Conservation (phyloP, 345 rosid species). For the Ceriops zippeliana region DNA sequence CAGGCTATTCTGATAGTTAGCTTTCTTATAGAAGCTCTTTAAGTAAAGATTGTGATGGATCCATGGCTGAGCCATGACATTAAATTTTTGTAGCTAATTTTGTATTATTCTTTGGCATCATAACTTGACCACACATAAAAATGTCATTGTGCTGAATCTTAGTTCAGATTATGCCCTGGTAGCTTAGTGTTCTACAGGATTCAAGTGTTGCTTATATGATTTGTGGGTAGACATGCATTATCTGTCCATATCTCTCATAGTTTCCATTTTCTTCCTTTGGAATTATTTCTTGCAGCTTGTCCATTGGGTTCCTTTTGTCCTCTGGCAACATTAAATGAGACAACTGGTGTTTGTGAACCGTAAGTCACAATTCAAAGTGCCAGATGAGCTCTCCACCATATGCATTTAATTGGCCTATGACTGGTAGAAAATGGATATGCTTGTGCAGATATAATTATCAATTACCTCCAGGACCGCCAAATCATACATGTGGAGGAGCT, state of each 20-base stretch:
- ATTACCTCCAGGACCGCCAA: slow-evolving; percentile 58
- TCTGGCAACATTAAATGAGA: slow-evolving; percentile 40
- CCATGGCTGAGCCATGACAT: too few species aligned
- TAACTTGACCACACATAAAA: neutral
- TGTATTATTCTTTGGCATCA: neutral
- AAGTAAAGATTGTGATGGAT: slow-evolving; percentile 1
- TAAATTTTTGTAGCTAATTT: neutral
- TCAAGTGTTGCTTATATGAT: slow-evolving; percentile 4
- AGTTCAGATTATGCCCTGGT: neutral
- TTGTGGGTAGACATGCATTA: neutral
- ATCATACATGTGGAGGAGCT: slow-evolving; percentile 95
- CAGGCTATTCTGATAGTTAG: slow-evolving; percentile 3
- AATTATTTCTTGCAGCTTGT: slow-evolving; percentile 48
- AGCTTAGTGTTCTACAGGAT: neutral
- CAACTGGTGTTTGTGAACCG: slow-evolving; percentile 67
- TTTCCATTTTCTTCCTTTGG: slow-evolving; percentile 6
- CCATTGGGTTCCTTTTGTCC: slow-evolving; percentile 70
- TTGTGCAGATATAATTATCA: slow-evolving; percentile 75
- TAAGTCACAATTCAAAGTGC: slow-evolving; percentile 30
- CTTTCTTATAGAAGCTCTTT: neutral
- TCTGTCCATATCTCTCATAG: slow-evolving; percentile 1
- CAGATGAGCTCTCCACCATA: slow-evolving; percentile 1
- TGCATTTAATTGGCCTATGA: neutral
- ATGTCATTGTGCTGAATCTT: neutral
- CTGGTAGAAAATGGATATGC: slow-evolving; percentile 1